Evolutionary conservation across 2,329 filamentous ascomycete genomes (phyloP), one percentile per base, ranked within the genome.

Genomic region (Leptographium radiaticola): DNA sequence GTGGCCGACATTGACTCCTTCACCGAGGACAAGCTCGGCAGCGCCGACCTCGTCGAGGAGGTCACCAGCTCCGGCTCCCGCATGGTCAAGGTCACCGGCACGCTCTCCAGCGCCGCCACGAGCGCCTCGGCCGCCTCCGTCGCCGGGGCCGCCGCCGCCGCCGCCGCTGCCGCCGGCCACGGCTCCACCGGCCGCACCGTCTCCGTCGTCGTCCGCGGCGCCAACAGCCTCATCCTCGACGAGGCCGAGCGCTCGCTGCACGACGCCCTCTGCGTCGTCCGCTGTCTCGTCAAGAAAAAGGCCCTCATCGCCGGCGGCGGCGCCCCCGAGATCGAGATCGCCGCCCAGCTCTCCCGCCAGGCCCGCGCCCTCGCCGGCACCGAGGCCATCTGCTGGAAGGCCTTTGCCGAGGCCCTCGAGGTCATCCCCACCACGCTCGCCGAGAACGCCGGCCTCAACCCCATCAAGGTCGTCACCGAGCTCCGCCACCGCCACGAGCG

Each of bases 1-100:
- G 93, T 98, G 65, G 93, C 93, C 62, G 94, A 98, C 66, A 87
- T 98, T 64, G 93, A 98, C 70, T 95, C 90, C 13, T 98, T 98
- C 74, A 93, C 89, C 18, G 93, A 98, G 72, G 93, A 98, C 72
- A 98, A 97, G 76, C 83, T 98, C 53, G 93, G 90, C 59, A 86
- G 83, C 44, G 93, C 93, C 38, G 93, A 98, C 65, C 76, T 98
- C 39, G 83, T 98, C 25, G 93, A 98, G 72, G 93, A 98, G 72
- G 81, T 89, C 12, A 84, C 93, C 67, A 83, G 84, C 42, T 87
- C 85, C 16, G 93, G 93, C 57, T 87, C 89, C 58, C 86, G 91
- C 60, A 91, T 95, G 71, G 88, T 96, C 64, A 96, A 95, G 77
- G 82, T 98, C 51, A 94, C 88, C 2, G 93, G 93, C 57, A 89